Percentiles rank a stretch among this genome's conserved stretches.
These are phyloP conservation scores for Quercus gilva DNA, from an alignment of 306 rosid genomes.

Conservation along the genomic window DNA sequence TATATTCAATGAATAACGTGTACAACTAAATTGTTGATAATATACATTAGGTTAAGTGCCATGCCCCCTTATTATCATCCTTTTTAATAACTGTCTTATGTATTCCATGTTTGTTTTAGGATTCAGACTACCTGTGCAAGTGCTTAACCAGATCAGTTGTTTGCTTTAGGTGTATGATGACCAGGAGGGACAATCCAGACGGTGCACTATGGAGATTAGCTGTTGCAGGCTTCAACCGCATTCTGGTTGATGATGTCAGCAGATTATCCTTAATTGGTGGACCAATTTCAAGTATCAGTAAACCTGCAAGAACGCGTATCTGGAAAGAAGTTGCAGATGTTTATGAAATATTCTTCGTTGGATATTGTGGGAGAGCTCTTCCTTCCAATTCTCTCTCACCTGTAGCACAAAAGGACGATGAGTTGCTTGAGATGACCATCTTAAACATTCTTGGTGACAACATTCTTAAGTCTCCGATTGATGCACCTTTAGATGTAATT, in stretches of 20 bases:
- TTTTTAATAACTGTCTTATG: not conserved
- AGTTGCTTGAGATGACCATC: constrained; percentile 81
- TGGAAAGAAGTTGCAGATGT: constrained; percentile 98
- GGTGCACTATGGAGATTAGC: constrained; percentile 89
- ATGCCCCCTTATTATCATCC: not conserved
- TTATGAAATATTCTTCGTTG: constrained; percentile 89
- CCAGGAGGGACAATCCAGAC: constrained; percentile 92
- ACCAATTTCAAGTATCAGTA: constrained; percentile 51
- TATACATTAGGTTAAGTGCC: not conserved
- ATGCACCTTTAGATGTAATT: constrained; percentile 81
- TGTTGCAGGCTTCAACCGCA: constrained; percentile 68
- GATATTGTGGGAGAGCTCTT: constrained; percentile 95
- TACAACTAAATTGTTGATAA: not conserved
- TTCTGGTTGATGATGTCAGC: constrained; percentile 63
- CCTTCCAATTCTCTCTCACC: constrained; percentile 73
- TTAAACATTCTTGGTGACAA: constrained; percentile 77
- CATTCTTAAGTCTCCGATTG: constrained; percentile 68
- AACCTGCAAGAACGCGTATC: constrained; percentile 68
- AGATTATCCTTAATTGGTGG: constrained; percentile 34
- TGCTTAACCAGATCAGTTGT: constrained; percentile 18
- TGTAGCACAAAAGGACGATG: constrained; percentile 63
- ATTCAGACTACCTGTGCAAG: not conserved
- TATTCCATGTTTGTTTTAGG: constrained; percentile 9
- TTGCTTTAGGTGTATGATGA: constrained; percentile 81
- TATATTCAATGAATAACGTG: not conserved